These are phyloP conservation scores for Aspergillus ruber DNA, from an alignment of 2,329 filamentous ascomycete species.

Conservation along the genomic window DNA sequence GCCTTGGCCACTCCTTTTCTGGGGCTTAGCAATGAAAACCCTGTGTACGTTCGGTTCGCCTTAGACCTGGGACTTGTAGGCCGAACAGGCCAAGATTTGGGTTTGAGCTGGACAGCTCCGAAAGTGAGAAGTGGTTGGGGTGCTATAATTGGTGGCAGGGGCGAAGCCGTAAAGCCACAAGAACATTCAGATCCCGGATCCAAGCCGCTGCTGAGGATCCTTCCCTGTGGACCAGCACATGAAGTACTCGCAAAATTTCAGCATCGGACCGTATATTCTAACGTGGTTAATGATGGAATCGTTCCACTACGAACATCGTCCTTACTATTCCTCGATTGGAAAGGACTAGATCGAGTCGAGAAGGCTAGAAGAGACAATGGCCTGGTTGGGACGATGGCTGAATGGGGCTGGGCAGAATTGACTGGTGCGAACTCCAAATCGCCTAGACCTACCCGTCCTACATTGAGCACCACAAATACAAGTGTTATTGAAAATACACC, in stretches of 20 bases:
- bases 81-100: constrained; percentile 90
- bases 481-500: constrained; percentile 9
- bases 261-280: constrained; percentile 89
- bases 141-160: constrained; percentile 74
- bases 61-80: constrained; percentile 93
- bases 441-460: constrained; percentile 36
- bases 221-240: constrained; percentile 88
- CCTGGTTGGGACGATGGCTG: constrained; percentile 83
- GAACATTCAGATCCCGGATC: constrained; percentile 65
- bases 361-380: constrained; percentile 91
- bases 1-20: constrained; percentile 80
- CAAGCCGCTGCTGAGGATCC: constrained; percentile 79
- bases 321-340: constrained; percentile 94
- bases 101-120: constrained; percentile 87
- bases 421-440: constrained; percentile 61
- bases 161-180: constrained; percentile 49
- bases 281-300: constrained; percentile 96
- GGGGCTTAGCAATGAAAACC: constrained; percentile 93
- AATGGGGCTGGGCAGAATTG: constrained; percentile 90
- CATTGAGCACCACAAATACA: constrained; percentile 17
- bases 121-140: constrained; percentile 82
- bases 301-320: constrained; percentile 93
- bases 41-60: constrained; percentile 93
- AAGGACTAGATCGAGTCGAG: constrained; percentile 84
- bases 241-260: constrained; percentile 79